phyloP scores from a whole-genome alignment of 2,329 filamentous ascomycete species.

The Coniochaeta ligniaria region DNA sequence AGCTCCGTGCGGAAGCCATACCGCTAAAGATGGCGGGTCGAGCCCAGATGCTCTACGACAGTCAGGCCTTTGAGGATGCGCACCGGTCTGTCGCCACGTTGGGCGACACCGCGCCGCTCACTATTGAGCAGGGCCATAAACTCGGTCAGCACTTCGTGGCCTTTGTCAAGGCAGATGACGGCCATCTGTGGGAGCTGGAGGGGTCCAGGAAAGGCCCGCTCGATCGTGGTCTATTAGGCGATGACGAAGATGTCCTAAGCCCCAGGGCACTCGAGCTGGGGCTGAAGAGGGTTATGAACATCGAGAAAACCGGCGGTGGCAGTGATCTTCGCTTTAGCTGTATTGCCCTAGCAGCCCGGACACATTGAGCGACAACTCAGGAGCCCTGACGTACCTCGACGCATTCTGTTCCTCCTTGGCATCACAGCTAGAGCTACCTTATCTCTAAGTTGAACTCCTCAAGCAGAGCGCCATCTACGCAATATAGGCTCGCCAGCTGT shows the following conservation, averaged over 20 bases:
- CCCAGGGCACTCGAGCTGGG: constrained; percentile 60
- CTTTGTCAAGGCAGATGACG: constrained; percentile 63
- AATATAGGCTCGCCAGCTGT: neutral
- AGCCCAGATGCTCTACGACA: constrained; percentile 65
- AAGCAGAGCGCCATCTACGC: neutral
- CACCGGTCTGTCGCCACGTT: constrained; percentile 61
- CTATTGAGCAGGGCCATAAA: constrained; percentile 43
- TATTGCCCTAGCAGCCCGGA: constrained; percentile 24
- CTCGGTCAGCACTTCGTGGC: constrained; percentile 74
- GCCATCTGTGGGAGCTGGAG: constrained; percentile 72
- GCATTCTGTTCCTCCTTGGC: neutral
- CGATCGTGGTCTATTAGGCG: constrained; percentile 49
- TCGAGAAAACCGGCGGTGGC: constrained; percentile 22
- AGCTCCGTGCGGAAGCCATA: constrained; percentile 54
- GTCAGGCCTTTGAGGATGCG: constrained; percentile 61
- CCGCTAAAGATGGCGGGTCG: constrained; percentile 53
- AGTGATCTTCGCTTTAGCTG: constrained; percentile 29
- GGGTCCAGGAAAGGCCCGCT: constrained; percentile 67
- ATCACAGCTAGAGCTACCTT: neutral
- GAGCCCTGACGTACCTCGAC: neutral
- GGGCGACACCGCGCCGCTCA: constrained; percentile 61
- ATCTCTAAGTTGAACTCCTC: too few species aligned
- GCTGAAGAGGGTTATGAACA: constrained; percentile 33
- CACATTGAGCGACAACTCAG: neutral
- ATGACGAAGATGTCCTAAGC: constrained; percentile 57